Percentiles rank a stretch among this genome's conserved stretches.
Evolutionary conservation across 202 grass and related monocot genomes (phyloP).

Genomic region (Eragrostis tef): DNA sequence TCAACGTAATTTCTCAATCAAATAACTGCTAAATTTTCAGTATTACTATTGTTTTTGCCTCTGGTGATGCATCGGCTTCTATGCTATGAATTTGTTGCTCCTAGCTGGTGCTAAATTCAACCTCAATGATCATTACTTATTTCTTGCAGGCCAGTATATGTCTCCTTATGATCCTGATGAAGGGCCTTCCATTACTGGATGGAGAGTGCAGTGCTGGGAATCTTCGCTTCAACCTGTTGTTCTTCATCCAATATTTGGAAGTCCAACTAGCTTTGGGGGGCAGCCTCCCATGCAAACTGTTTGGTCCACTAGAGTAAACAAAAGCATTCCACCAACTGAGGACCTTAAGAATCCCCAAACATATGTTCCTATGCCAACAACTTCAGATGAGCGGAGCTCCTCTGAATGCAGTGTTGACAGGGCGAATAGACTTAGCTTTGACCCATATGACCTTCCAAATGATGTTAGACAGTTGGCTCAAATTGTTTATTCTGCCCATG

Average conservation of each 20-base stretch:
- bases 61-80: conserved; percentile 10
- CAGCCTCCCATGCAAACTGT: conserved; percentile 96
- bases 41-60: not conserved
- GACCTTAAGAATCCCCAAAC: conserved; percentile 90
- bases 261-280: conserved; percentile 75
- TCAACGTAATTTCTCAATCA: conserved; percentile 15
- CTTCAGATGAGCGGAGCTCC: conserved; percentile 84
- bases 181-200: conserved; percentile 98
- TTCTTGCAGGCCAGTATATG: conserved; percentile 91
- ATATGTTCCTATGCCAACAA: conserved; percentile 67
- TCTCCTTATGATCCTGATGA: conserved; percentile 99
- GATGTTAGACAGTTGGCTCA: conserved; percentile 95
- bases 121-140: conserved; percentile 34
- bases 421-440: conserved; percentile 87
- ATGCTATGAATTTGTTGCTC: conserved; percentile 13
- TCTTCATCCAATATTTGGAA: conserved; percentile 99
- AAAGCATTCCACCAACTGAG: conserved; percentile 90
- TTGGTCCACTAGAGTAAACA: conserved; percentile 94
- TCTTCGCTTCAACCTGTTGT: conserved; percentile 93
- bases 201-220: conserved; percentile 98
- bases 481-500: conserved; percentile 96
- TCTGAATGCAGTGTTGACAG: conserved; percentile 96
- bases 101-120: conserved; percentile 21
- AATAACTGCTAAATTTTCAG: conserved; percentile 18
- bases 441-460: conserved; percentile 96